Evolutionary conservation across 306 rosid species (phyloP).

Genomic region (Aeschynomene evenia): DNA sequence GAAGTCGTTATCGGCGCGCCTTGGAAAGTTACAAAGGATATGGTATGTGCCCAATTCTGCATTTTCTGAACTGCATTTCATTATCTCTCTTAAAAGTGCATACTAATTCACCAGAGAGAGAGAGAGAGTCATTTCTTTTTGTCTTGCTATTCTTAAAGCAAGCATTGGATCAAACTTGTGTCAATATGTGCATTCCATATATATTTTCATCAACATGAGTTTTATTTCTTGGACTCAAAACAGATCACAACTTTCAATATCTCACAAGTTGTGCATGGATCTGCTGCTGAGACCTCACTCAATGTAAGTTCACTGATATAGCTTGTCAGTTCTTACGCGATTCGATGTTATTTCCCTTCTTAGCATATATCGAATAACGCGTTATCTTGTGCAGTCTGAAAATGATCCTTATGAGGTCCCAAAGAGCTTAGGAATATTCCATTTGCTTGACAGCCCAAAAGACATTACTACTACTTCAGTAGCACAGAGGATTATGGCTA

Average conservation of each 20-base stretch:
- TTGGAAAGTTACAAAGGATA: slow-evolving; percentile 82
- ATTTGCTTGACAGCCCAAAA: slow-evolving; percentile 82
- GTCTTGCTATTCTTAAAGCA: background rate
- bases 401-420: slow-evolving; percentile 78
- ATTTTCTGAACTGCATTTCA: slow-evolving; percentile 3
- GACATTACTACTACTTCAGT: slow-evolving; percentile 70
- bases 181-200: background rate
- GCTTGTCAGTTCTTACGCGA: slow-evolving; percentile 5
- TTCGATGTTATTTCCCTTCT: slow-evolving; percentile 1
- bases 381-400: slow-evolving; percentile 51
- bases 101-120: background rate
- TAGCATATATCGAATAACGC: slow-evolving; percentile 9
- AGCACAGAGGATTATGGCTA: slow-evolving; percentile 88
- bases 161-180: background rate
- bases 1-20: slow-evolving; percentile 99
- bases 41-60: slow-evolving; percentile 54
- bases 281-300: slow-evolving; percentile 66
- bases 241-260: slow-evolving; percentile 96
- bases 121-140: background rate
- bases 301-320: slow-evolving; percentile 45
- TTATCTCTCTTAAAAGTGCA: background rate
- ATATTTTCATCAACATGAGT: slow-evolving; percentile 31
- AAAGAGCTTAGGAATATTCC: slow-evolving; percentile 80
- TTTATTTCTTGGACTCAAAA: slow-evolving; percentile 20
- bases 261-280: slow-evolving; percentile 79